Base-by-base conservation (phyloP, 1,284 basidiomycete species). In the Ustilago cynodontis region DNA sequence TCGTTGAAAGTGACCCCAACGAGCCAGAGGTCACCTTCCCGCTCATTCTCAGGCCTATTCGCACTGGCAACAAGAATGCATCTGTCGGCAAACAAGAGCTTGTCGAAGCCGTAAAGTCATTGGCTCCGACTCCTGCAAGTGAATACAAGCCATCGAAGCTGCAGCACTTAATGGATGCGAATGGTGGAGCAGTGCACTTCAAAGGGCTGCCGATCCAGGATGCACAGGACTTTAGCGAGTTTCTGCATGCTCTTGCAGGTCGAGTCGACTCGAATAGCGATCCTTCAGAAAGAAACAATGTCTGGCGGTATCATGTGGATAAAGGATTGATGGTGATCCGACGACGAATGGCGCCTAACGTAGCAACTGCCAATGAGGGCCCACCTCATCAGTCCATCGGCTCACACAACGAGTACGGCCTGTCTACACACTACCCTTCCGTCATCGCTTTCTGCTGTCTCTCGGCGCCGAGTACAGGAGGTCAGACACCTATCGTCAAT, bases 251-350 rank as follows among this genome's bases (percentile, higher is more conserved):
- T 11, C 50, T 79, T 18, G 64, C 77, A 9, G 72, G 71, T 1
- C 29, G 31, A 3, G n/a, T 39, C 1, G 24, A 35, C 0, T 7
- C 59, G 4, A 11, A 22, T 33, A 18, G 29, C 16, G 24, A 50
- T 6, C 5, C 60, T 11, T 41, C 43, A 0, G 45, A 47, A 18
- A 9, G 18, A 7, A 16, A 45, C 56, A 71, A 71, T 22, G 39
- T 63, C 3, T 69, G 62, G 63, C 26, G 29, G 3, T 45, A 67
- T 14, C 77, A 79, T 55, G 70, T 77, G 4, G 77, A 79, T 16
- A 79, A 77, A 33, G 77, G 77, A 0, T 56, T 79, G 11, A 79
- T 79, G 77, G 77, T 79, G 11, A 65, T 79, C 10, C 72, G 77
- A 8, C 37, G 54, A 18, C 37, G 54, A 29, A 63, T 72, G 59